phyloP scores from a whole-genome alignment of 768 basidiomycete genomes.

The Pisolithus microcarpus region DNA sequence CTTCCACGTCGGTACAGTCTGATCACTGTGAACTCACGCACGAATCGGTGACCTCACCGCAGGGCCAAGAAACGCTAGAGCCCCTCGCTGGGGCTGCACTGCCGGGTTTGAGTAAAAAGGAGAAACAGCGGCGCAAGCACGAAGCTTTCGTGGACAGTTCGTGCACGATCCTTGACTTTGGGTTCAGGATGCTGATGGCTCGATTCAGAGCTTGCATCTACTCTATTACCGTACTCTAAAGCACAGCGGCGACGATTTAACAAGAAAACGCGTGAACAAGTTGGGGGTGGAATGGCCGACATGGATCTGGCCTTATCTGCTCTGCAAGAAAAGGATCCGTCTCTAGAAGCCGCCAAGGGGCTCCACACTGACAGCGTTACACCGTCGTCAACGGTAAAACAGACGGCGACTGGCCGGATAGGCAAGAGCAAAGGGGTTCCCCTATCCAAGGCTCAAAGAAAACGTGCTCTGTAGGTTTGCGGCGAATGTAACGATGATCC shows the following conservation, averaged over 20 bases:
- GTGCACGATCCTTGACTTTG: slow-evolving; percentile 6
- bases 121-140: slow-evolving; percentile 57
- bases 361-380: slow-evolving; percentile 7
- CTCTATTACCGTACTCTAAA: slow-evolving; percentile 56
- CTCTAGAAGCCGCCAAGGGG: slow-evolving; percentile 13
- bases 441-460: slow-evolving; percentile 58
- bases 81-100: slow-evolving; percentile 26
- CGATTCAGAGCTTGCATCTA: slow-evolving; percentile 40
- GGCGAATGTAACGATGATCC: neutral
- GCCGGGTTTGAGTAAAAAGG: slow-evolving; percentile 48
- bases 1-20: slow-evolving; percentile 35
- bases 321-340: slow-evolving; percentile 35
- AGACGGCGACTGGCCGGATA: slow-evolving; percentile 45
- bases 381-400: slow-evolving; percentile 5
- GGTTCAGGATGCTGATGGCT: neutral
- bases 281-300: slow-evolving; percentile 44
- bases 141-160: slow-evolving; percentile 64
- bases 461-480: slow-evolving; percentile 54
- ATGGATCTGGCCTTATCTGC: slow-evolving; percentile 50
- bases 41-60: neutral
- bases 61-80: slow-evolving; percentile 42
- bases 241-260: slow-evolving; percentile 66
- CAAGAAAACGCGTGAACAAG: slow-evolving; percentile 57
- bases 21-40: neutral
- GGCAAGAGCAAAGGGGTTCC: slow-evolving; percentile 57